Evolutionary conservation across 192 early-diverging fungal species (phyloP).

Genomic region (Coemansia sp.): DNA sequence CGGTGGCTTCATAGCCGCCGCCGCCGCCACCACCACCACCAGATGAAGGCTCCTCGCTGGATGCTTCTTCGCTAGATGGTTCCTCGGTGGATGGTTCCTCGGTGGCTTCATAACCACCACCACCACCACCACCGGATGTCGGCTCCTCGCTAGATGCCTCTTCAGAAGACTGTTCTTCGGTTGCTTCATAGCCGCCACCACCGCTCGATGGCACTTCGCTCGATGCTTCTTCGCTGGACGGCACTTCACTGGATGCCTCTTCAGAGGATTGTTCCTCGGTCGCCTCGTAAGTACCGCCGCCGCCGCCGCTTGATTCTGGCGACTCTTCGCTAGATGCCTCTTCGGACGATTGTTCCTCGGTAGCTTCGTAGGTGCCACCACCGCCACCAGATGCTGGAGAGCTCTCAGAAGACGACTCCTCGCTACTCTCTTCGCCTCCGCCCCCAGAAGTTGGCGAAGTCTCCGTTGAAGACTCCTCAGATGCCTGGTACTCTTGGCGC

Average conservation of each 20-base stretch:
- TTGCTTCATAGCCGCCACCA: constrained; percentile 1
- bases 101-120: neutral
- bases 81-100: constrained; percentile 18
- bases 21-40: constrained; percentile 3
- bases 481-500: constrained; percentile 25
- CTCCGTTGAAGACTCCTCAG: constrained; percentile 21
- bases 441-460: constrained; percentile 9
- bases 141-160: constrained; percentile 20
- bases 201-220: neutral
- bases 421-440: constrained; percentile 2
- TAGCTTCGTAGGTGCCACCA: neutral
- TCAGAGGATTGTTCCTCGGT: no score
- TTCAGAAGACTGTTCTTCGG: neutral
- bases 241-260: no score
- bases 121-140: neutral
- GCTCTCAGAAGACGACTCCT: constrained; percentile 11
- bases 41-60: constrained; percentile 19
- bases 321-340: constrained; percentile 15
- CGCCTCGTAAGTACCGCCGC: no score
- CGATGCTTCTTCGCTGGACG: no score
- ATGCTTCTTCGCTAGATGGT: no score
- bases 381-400: neutral
- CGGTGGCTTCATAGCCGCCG: constrained; percentile 4
- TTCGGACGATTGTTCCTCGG: constrained; percentile 3
- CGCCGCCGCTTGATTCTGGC: constrained; percentile 5